phyloP scores from a whole-genome alignment of 345 rosid genomes.

The Mallotus nudiflorus region DNA sequence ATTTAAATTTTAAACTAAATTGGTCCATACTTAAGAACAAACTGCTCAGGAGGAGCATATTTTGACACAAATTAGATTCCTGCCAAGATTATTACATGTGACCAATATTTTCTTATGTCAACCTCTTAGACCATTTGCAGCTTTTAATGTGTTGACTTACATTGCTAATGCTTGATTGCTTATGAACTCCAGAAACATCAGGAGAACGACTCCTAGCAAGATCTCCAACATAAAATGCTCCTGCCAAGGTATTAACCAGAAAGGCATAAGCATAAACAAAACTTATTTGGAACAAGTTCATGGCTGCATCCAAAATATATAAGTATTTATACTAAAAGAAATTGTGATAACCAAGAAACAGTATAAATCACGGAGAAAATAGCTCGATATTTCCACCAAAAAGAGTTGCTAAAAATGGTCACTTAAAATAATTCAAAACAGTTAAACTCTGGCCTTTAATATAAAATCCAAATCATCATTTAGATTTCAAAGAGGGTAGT shows the following conservation, averaged over 20 bases:
- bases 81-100: not conserved
- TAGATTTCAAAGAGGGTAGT: not conserved
- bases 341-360: too few relatives aligned
- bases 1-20: not conserved
- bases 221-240: conserved; percentile 53
- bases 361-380: not conserved
- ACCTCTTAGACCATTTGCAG: not conserved
- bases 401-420: not conserved
- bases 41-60: not conserved
- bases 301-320: too few relatives aligned
- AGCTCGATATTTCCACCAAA: not conserved
- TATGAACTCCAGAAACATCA: conserved; percentile 45
- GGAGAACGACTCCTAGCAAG: conserved; percentile 46
- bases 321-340: too few relatives aligned
- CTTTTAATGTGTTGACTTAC: conserved; percentile 47
- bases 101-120: not conserved
- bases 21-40: not conserved
- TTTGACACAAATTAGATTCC: not conserved
- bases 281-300: not conserved
- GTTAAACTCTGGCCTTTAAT: not conserved
- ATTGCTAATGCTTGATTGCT: conserved; percentile 40
- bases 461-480: not conserved
- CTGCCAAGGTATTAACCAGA: conserved; percentile 39
- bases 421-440: not conserved
- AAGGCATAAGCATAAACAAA: not conserved